Base-by-base conservation (phyloP, 2,329 filamentous ascomycete species). In the Aspergillus quadricinctus region DNA sequence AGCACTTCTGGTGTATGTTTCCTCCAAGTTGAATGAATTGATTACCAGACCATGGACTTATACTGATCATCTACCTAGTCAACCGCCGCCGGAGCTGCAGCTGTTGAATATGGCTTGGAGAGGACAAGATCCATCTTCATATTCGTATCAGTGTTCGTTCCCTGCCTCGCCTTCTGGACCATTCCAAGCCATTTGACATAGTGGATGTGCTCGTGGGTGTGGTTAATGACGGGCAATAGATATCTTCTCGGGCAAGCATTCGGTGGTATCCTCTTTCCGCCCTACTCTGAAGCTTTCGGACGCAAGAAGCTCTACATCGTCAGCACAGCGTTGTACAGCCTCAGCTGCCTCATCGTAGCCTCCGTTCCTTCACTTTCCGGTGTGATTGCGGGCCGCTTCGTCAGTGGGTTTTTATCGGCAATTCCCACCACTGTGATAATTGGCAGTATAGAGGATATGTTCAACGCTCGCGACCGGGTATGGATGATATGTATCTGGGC, bases 381-480 rank as follows among this genome's bases (percentile, higher is more conserved):
- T 0, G 71, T 77, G 1, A 62, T 76, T n/a, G 46, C 77, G 2
- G 76, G 77, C 25, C 71, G 80, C 5, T 71, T 79, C 37, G 23
- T 77, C 4, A 74, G 75, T 3, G 80, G 80, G 0, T 60, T 79
- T 4, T 64, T 78, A 9, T 80, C 79, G 0, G 77, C 79, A 3
- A 74, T 80, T 11, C 79, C 79, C 1, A 73, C 77, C 0, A 76
- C 78, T 23, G 77, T 81, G 5, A 74, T 77, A 8, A 72, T 76
- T 0, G 78, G 80, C 1, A 79, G 75, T 50, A 72, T 81, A 31
- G 79, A 82, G 57, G 79, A 82, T 57, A 74, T 82, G 64, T 81
- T 75, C 67, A 75, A 79, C 54, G 70, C 72, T 1, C 69, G 71
- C 53, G 69, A 68, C n/a, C 71, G 79, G 14, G 74, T 80, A 7